Percentiles rank a stretch among this genome's conserved stretches.
phyloP scores from a whole-genome alignment of 2,329 filamentous ascomycete genomes.

The Ceratocystis cubensis region DNA sequence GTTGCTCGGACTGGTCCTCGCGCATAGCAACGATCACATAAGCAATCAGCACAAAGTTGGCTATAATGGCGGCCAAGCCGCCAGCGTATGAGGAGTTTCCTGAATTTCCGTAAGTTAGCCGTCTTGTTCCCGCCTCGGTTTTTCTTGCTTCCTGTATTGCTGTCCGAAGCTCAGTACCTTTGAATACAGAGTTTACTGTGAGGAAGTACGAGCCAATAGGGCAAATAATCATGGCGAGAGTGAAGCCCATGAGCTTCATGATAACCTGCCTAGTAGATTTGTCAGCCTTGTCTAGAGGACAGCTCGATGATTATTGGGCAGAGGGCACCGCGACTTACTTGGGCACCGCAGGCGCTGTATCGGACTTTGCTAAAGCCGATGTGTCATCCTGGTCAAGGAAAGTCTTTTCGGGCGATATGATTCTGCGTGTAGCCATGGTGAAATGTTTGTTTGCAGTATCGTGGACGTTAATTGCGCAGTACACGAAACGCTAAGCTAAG shows the following conservation, averaged over 20 bases:
- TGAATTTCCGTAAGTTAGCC: slow-evolving; percentile 28
- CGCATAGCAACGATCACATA: slow-evolving; percentile 86
- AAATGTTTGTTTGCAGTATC: neutral
- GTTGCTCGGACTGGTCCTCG: slow-evolving; percentile 54
- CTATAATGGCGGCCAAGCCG: slow-evolving; percentile 71
- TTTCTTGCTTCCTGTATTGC: neutral
- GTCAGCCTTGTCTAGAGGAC: slow-evolving; percentile 1
- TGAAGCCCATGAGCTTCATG: slow-evolving; percentile 79
- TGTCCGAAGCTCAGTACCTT: slow-evolving; percentile 41
- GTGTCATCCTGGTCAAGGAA: slow-evolving; percentile 48
- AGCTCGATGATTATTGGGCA: slow-evolving; percentile 1
- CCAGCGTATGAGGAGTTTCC: slow-evolving; percentile 84
- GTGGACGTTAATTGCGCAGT: neutral
- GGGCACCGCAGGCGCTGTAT: slow-evolving; percentile 72
- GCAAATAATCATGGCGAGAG: slow-evolving; percentile 74
- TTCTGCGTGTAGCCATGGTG: slow-evolving; percentile 58
- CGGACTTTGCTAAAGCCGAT: slow-evolving; percentile 45
- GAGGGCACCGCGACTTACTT: slow-evolving; percentile 41
- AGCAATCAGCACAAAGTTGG: slow-evolving; percentile 79
- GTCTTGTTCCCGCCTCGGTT: neutral
- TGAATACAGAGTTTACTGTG: slow-evolving; percentile 63
- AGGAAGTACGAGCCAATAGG: slow-evolving; percentile 85
- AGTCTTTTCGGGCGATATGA: slow-evolving; percentile 52
- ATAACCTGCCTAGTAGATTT: slow-evolving; percentile 56
- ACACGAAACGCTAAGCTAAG: neutral